Evolutionary conservation across 306 rosid species (phyloP).

Genomic region (Vicia faba): DNA sequence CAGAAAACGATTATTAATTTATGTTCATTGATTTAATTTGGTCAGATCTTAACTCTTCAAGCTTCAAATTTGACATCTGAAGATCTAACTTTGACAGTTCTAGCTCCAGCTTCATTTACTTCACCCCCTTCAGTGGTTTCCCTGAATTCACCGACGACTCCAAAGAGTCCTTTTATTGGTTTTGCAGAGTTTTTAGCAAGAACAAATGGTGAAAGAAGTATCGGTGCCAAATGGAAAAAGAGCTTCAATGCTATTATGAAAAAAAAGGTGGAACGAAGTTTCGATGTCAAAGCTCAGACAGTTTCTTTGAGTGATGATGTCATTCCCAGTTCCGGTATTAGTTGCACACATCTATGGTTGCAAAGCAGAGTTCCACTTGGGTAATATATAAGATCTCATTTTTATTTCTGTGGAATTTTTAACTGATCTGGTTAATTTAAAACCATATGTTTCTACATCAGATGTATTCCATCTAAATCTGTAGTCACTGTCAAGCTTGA

Average conservation of each 20-base stretch:
- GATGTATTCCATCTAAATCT: slow-evolving; percentile 83
- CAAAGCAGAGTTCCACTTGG: slow-evolving; percentile 98
- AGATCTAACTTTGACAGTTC: slow-evolving; percentile 84
- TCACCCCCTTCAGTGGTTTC: slow-evolving; percentile 72
- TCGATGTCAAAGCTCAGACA: slow-evolving; percentile 40
- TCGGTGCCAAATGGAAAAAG: slow-evolving; percentile 44
- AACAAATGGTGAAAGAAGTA: slow-evolving; percentile 47
- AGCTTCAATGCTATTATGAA: slow-evolving; percentile 50
- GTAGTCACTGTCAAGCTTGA: slow-evolving; percentile 81
- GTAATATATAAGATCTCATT: slow-evolving; percentile 47
- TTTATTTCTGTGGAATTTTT: slow-evolving; percentile 16
- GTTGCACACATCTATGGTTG: slow-evolving; percentile 90
- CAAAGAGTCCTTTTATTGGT: slow-evolving; percentile 72
- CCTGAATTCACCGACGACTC: slow-evolving; percentile 68
- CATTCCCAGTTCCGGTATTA: slow-evolving; percentile 62
- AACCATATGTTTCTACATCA: slow-evolving; percentile 42
- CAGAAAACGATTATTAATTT: slow-evolving; percentile 29
- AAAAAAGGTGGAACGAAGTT: slow-evolving; percentile 50
- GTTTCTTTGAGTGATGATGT: slow-evolving; percentile 56
- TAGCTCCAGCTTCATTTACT: slow-evolving; percentile 84
- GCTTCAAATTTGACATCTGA: slow-evolving; percentile 91
- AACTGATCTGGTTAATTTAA: slow-evolving; percentile 29
- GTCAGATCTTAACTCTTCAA: slow-evolving; percentile 91
- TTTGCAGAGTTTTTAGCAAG: slow-evolving; percentile 59
- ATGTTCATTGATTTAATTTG: slow-evolving; percentile 43